Evolutionary conservation across 179 eudicot genomes (phyloP).

Genomic region (Nepenthes alata): DNA sequence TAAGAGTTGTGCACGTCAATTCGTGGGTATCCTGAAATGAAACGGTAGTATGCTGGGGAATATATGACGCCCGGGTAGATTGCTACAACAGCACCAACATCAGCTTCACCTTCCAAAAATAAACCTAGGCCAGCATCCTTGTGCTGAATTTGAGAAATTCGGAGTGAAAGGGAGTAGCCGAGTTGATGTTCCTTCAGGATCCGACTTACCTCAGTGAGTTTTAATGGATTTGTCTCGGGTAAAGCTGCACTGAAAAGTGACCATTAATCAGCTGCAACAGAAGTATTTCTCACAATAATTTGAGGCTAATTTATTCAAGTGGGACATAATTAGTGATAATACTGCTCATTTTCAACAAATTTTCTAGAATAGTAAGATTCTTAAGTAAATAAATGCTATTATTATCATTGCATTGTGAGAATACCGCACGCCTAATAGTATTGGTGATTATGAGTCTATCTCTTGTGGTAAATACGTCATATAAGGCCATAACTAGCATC

Average conservation of each 20-base stretch:
- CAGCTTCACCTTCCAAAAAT: conserved; percentile 72
- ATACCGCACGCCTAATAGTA: too few relatives aligned
- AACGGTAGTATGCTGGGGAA: conserved; percentile 82
- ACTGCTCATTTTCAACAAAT: too few relatives aligned
- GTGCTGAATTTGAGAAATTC: conserved; percentile 67
- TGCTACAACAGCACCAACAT: conserved; percentile 79
- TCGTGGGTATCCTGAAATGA: conserved; percentile 86
- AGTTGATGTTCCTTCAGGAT: conserved; percentile 43
- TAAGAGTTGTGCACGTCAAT: conserved; percentile 68
- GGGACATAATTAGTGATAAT: too few relatives aligned
- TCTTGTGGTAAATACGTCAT: too few relatives aligned
- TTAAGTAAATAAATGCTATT: too few relatives aligned
- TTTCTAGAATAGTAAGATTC: too few relatives aligned
- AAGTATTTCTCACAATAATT: too few relatives aligned
- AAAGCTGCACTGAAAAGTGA: conserved; percentile 48
- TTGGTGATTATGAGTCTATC: too few relatives aligned
- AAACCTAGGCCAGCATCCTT: conserved; percentile 86
- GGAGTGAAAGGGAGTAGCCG: conserved; percentile 67
- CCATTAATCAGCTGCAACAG: not conserved
- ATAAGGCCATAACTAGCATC: too few relatives aligned
- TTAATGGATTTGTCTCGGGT: conserved; percentile 57
- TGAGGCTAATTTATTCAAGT: too few relatives aligned
- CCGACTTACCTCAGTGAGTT: conserved; percentile 39
- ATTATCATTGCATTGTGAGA: too few relatives aligned
- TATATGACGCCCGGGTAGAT: conserved; percentile 86